phyloP scores from a whole-genome alignment of 2,329 filamentous ascomycete genomes.

The Zymoseptoria pseudotritici region DNA sequence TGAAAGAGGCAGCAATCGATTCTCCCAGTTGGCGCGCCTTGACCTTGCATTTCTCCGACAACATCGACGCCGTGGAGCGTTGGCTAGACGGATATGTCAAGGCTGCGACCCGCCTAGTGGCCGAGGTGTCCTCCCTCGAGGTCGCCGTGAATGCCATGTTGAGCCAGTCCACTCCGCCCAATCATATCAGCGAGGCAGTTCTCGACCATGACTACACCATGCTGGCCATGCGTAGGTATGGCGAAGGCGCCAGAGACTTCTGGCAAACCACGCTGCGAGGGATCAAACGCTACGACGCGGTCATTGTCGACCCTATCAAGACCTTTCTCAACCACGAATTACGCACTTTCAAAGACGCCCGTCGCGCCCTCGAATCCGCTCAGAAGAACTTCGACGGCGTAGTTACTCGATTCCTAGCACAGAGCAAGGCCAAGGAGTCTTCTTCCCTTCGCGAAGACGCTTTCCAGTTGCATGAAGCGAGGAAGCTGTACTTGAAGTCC shows the following conservation, averaged over 20 bases:
- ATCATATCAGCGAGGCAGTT: conserved; percentile 69
- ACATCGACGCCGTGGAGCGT: conserved; percentile 82
- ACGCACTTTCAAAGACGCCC: conserved; percentile 76
- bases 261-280: conserved; percentile 69
- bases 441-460: conserved; percentile 89
- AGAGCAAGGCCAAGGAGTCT: conserved; percentile 89
- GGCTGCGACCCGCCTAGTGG: conserved; percentile 53
- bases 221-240: conserved; percentile 74
- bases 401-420: conserved; percentile 71
- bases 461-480: conserved; percentile 87
- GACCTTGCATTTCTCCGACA: conserved; percentile 78
- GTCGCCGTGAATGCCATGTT: conserved; percentile 71
- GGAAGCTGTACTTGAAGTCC: conserved; percentile 82
- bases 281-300: conserved; percentile 68
- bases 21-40: conserved; percentile 91
- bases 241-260: conserved; percentile 79
- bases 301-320: conserved; percentile 74
- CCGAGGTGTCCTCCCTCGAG: conserved; percentile 68
- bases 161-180: conserved; percentile 64
- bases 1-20: conserved; percentile 93
- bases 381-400: conserved; percentile 81
- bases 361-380: conserved; percentile 65
- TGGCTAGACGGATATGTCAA: conserved; percentile 75
- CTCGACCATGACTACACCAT: conserved; percentile 94
- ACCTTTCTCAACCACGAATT: conserved; percentile 72